Conservation (phyloP, 169 alveolate species). For the Cryptosporidium bovis region DNA sequence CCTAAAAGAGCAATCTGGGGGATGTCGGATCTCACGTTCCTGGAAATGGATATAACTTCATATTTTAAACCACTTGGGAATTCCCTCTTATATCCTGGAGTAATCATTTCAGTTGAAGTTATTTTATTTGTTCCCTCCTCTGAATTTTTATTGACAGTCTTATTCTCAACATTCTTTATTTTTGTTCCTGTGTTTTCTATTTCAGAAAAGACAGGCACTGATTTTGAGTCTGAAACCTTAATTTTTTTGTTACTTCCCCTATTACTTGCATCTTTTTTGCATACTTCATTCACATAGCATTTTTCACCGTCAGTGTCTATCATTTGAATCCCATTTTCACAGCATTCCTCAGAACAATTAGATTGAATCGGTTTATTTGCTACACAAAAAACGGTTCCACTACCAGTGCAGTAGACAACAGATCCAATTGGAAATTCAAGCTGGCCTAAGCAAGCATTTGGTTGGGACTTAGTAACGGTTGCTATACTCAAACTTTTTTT, state of each 20-base stretch:
- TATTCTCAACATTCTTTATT: background rate
- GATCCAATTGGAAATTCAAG: constrained; percentile 51
- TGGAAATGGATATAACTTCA: constrained; percentile 59
- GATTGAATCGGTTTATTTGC: constrained; percentile 48
- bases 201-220: background rate
- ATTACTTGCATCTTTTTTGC: background rate
- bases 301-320: background rate
- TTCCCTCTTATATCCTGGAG: constrained; percentile 57
- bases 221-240: background rate
- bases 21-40: constrained; percentile 11
- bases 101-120: background rate
- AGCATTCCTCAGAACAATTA: constrained; percentile 14
- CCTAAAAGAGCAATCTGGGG: constrained; percentile 71
- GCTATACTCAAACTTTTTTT: constrained; percentile 12
- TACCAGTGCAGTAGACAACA: constrained; percentile 49
- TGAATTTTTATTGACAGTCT: constrained; percentile 5
- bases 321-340: background rate
- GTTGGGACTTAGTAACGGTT: constrained; percentile 58
- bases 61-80: constrained; percentile 56
- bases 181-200: background rate
- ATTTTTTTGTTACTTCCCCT: background rate
- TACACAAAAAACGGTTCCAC: constrained; percentile 38
- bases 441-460: constrained; percentile 55
- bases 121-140: constrained; percentile 3
- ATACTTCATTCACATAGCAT: background rate